Evolutionary conservation across 352 stramenopile species (phyloP), one percentile per base, ranked within the genome.

Genomic region (Globisporangium spinosum): DNA sequence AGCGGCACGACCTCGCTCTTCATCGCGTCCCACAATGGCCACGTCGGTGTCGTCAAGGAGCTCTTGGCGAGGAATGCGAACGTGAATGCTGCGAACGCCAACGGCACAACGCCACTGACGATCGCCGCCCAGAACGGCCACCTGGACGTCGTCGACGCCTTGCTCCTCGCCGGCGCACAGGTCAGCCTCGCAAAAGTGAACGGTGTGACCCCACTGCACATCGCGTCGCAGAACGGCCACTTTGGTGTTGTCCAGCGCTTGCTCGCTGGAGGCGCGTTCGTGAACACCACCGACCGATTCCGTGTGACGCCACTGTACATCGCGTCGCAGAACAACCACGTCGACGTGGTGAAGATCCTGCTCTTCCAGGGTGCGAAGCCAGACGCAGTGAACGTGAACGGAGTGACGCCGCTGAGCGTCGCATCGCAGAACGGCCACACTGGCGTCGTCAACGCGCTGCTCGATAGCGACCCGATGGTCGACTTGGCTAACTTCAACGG

Each of bases 241-340:
- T 22, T 53, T 12, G 3, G 8, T 0, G 53, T 69, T 32, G 34
- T 17, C 22, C 13, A 47, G 54, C 22, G n/a, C n/a, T 29, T 69
- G 64, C 57, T 69, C 29, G 15, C 43, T 12, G 27, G n/a, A 9
- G 35, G 56, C 13, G 64, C 55, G 29, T 49, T 62, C 56, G 64
- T 59, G 27, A 69, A 69, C 47, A 22, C 27, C 0, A 23, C 22
- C 32, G 64, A 69, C 40, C 29, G 23, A 32, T 58, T 51, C 23
- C 45, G 64, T 29, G n/a, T 69, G 55, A 64, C 64, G 45, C 64
- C 64, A 25, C 29, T 69, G 22, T 69, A 69, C 64, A 64, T 69
- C 6, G 64, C 64, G 1, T 25, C 64, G 8, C 64, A 64, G 64
- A 64, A 69, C 56, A 63, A 58, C n/a, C 64, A 59, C 32, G 15